Evolutionary conservation across 495 filamentous ascomycete species (phyloP).

Genomic region (Aspergillus taichungensis): DNA sequence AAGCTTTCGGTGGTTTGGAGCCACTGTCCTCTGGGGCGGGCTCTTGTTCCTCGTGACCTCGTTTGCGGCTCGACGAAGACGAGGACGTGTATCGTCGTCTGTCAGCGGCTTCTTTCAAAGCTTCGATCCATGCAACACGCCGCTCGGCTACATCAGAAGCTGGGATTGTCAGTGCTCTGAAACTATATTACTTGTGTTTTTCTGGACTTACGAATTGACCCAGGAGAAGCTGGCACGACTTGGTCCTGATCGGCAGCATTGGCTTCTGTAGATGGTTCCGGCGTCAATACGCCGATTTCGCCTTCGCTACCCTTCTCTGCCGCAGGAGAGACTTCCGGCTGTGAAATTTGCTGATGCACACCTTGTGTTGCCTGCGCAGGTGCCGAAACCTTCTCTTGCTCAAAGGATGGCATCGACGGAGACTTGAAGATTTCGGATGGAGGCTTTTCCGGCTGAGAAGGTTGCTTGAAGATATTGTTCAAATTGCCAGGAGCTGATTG

Average conservation of each 20-base stretch:
- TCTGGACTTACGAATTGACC: not conserved
- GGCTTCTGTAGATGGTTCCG: not conserved
- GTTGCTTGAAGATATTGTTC: no score
- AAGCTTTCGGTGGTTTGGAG: constrained; percentile 19
- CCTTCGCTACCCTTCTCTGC: no score
- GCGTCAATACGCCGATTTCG: no score
- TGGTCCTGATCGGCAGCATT: not conserved
- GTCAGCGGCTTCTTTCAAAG: constrained; percentile 13
- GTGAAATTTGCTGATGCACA: no score
- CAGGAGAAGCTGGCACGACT: no score
- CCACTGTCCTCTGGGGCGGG: constrained; percentile 6
- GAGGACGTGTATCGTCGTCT: constrained; percentile 12
- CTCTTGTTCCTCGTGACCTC: constrained; percentile 15
- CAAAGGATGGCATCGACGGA: no score
- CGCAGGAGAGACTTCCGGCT: no score
- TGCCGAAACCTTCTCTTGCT: no score
- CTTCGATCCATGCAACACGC: constrained; percentile 13
- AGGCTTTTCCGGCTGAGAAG: no score
- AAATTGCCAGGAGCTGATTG: no score
- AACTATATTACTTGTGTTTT: not conserved
- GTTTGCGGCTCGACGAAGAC: constrained; percentile 15
- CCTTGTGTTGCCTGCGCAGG: no score
- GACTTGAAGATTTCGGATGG: no score
- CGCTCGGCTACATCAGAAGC: constrained; percentile 8
- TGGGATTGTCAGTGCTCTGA: not conserved